Conservation (phyloP, 352 stramenopile genomes). For the Phytophthora aleatoria region DNA sequence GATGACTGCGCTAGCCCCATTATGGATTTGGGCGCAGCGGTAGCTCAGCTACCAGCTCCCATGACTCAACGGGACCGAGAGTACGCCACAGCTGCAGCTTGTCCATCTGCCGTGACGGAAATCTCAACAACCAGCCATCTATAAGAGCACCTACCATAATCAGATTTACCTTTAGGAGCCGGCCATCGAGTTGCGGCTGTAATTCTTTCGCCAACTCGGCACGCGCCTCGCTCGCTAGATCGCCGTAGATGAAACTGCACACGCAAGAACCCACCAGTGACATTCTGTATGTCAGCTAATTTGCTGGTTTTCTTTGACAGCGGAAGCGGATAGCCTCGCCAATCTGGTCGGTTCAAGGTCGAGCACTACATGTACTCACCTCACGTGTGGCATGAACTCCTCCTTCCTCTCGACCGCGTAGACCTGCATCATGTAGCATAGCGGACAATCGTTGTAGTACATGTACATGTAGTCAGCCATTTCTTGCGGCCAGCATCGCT, state of each 20-base stretch:
- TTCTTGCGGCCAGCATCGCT: not conserved
- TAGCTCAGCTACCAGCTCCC: constrained; percentile 46
- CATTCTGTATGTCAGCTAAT: constrained; percentile 4
- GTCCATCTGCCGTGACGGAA: constrained; percentile 31
- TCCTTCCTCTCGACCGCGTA: constrained; percentile 45
- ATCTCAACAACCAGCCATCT: not conserved
- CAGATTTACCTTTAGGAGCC: constrained; percentile 37
- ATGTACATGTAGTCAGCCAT: not conserved
- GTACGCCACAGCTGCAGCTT: constrained; percentile 66
- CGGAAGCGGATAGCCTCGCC: not conserved
- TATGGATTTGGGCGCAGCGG: not conserved
- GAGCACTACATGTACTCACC: constrained; percentile 31
- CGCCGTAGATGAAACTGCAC: constrained; percentile 63
- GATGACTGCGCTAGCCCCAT: not conserved
- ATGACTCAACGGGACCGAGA: constrained; percentile 41
- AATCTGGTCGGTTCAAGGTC: not conserved
- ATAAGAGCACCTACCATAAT: not conserved
- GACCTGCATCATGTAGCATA: constrained; percentile 21
- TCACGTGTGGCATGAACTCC: constrained; percentile 68
- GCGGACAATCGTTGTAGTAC: not conserved
- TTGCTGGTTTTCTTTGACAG: constrained; percentile 4
- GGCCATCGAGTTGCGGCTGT: constrained; percentile 38
- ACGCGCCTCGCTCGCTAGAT: constrained; percentile 37
- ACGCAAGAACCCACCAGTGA: constrained; percentile 10
- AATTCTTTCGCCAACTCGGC: constrained; percentile 47